Conservation (phyloP, 331 rosid species). For the Quercus phellos region DNA sequence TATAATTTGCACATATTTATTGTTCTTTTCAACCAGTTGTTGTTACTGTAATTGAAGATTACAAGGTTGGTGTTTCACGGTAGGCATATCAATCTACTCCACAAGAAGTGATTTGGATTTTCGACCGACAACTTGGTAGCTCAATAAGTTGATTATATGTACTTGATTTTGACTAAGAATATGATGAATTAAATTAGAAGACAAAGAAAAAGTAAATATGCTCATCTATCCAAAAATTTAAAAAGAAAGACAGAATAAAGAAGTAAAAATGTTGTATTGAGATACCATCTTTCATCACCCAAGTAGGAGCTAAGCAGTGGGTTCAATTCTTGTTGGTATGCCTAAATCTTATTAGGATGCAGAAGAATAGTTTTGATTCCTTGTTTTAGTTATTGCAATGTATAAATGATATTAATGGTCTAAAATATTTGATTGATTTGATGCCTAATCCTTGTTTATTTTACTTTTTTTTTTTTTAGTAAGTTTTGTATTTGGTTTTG, state of each 20-base stretch:
- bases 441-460: background rate
- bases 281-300: background rate
- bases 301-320: background rate
- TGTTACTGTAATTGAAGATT: slow-evolving; percentile 25
- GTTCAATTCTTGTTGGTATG: background rate
- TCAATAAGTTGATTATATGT: background rate
- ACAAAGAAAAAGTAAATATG: background rate
- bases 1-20: slow-evolving; percentile 32
- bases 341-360: background rate
- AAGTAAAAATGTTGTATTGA: background rate
- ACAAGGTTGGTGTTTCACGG: slow-evolving; percentile 5
- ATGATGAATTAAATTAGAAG: background rate
- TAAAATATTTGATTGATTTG: background rate
- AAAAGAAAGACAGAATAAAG: background rate
- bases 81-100: background rate
- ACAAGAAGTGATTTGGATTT: background rate
- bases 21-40: slow-evolving; percentile 33
- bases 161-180: background rate
- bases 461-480: background rate
- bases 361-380: background rate
- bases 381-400: background rate
- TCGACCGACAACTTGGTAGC: background rate
- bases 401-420: background rate
- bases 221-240: background rate
- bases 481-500: background rate